These are phyloP conservation scores for Otatea glauca DNA, from an alignment of 176 grass and related monocot genomes.

Conservation along the genomic window DNA sequence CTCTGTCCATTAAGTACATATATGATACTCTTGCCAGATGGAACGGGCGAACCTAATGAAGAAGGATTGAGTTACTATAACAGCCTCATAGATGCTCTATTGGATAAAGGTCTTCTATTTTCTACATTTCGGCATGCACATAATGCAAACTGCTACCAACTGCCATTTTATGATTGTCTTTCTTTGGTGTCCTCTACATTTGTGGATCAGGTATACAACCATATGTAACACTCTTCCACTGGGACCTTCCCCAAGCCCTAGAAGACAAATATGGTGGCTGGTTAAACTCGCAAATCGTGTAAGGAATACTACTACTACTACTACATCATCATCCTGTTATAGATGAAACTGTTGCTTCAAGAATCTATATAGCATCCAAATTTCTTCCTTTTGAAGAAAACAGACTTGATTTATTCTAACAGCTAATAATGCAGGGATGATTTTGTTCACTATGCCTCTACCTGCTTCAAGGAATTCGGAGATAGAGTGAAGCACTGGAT, in stretches of 20 bases:
- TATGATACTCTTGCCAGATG: constrained; percentile 65
- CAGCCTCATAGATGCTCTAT: constrained; percentile 73
- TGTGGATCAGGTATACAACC: constrained; percentile 71
- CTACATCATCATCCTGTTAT: background rate
- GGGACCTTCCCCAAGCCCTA: constrained; percentile 89
- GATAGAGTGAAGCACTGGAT: constrained; percentile 97
- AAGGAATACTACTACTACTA: constrained; percentile 38
- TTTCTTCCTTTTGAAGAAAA: background rate
- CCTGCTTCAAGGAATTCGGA: constrained; percentile 90
- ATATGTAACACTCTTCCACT: constrained; percentile 86
- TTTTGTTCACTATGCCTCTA: constrained; percentile 76
- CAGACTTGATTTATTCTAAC: constrained; percentile 19
- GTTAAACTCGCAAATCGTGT: constrained; percentile 83
- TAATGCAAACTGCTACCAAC: constrained; percentile 8
- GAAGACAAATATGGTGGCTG: constrained; percentile 88
- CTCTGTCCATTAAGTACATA: constrained; percentile 19
- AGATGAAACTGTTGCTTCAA: background rate
- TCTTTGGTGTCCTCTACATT: constrained; percentile 8
- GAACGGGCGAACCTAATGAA: constrained; percentile 81
- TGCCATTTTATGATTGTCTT: background rate
- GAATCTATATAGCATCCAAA: constrained; percentile 5
- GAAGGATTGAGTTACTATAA: constrained; percentile 90
- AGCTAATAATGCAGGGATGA: constrained; percentile 64
- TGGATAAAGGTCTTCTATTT: constrained; percentile 61
- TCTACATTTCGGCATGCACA: background rate